Conservation (phyloP, 805 yeast genomes). For the Ascoidea tarda region DNA sequence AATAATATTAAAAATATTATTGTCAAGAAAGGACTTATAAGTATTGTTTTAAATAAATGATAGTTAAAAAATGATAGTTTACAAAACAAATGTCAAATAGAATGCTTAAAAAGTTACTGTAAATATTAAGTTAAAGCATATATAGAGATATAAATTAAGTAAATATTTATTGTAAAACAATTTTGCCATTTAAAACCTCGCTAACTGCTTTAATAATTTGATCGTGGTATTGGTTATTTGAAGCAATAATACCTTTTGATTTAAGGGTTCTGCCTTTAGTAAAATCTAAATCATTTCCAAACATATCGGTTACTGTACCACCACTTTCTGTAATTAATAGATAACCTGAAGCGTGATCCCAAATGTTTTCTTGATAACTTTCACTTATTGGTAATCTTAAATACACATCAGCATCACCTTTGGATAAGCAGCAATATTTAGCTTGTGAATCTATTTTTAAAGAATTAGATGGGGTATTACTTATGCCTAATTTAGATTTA, state of each 20-base stretch:
- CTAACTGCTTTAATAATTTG: conserved; percentile 18
- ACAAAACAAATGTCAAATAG: too few relatives aligned
- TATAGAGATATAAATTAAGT: neutral
- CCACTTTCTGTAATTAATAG: conserved; percentile 81
- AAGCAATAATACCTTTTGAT: conserved; percentile 91
- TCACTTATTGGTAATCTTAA: conserved; percentile 72
- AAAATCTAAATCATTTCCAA: conserved; percentile 63
- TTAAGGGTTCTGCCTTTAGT: conserved; percentile 69
- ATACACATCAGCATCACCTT: conserved; percentile 88
- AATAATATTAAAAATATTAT: neutral
- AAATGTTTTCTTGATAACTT: conserved; percentile 79
- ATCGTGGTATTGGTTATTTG: conserved; percentile 22
- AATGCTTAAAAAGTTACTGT: too few relatives aligned
- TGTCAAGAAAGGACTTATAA: neutral
- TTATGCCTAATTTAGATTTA: conserved; percentile 48
- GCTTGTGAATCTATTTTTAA: conserved; percentile 91
- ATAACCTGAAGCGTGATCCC: conserved; percentile 99
- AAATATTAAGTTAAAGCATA: too few relatives aligned
- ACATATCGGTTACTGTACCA: conserved; percentile 77
- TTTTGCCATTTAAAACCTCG: neutral
- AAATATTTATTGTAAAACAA: neutral
- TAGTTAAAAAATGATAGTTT: too few relatives aligned
- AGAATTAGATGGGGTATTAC: conserved; percentile 33
- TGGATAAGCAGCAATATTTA: conserved; percentile 81
- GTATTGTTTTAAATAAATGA: conserved; percentile 6